Evolutionary conservation across 768 basidiomycete species (phyloP).

Genomic region (Boletus rubescentipes): DNA sequence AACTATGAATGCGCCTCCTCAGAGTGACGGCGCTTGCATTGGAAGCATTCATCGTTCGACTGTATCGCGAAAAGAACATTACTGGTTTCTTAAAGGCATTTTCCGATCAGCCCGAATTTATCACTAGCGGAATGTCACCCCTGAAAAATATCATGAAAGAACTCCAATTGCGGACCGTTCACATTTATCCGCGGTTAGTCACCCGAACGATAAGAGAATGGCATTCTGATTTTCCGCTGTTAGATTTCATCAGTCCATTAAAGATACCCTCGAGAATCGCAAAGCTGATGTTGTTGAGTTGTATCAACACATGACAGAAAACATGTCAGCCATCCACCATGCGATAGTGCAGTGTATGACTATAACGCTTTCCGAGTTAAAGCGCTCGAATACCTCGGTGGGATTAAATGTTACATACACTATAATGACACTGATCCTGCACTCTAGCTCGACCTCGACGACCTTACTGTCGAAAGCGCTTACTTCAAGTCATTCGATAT

Average conservation of each 20-base stretch:
- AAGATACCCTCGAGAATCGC: conserved; percentile 75
- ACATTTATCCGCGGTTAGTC: conserved; percentile 84
- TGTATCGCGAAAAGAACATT: conserved; percentile 88
- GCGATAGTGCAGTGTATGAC: conserved; percentile 95
- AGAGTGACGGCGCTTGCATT: conserved; percentile 83
- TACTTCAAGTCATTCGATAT: conserved; percentile 93
- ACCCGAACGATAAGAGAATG: neutral
- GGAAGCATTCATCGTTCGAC: conserved; percentile 91
- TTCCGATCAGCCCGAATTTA: conserved; percentile 94
- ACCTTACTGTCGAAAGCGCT: conserved; percentile 87
- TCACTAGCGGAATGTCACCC: conserved; percentile 89
- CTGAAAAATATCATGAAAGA: conserved; percentile 92
- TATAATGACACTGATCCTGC: neutral
- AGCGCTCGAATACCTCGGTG: conserved; percentile 78
- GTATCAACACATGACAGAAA: conserved; percentile 77
- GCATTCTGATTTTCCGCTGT: neutral
- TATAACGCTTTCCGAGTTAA: conserved; percentile 83
- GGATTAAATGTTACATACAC: conserved; percentile 4
- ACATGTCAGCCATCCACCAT: conserved; percentile 91
- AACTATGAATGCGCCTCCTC: neutral
- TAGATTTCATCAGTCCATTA: conserved; percentile 90
- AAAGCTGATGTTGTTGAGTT: conserved; percentile 92
- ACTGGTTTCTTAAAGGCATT: conserved; percentile 95
- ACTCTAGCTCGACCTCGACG: conserved; percentile 87
- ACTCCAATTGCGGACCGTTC: conserved; percentile 82